Conservation (phyloP, 2,329 filamentous ascomycete genomes). For the Fusarium algeriense region DNA sequence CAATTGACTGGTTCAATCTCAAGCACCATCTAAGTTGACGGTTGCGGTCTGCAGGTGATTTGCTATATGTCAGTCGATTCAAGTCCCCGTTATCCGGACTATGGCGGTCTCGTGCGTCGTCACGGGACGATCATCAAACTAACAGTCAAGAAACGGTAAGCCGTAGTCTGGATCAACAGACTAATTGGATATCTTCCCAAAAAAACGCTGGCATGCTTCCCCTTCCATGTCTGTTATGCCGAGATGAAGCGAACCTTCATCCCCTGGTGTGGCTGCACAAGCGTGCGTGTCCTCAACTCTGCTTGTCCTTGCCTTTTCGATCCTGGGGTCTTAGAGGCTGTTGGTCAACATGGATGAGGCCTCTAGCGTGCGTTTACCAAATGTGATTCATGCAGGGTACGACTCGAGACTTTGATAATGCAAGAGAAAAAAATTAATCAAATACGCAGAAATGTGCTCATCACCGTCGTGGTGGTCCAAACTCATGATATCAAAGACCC, state of each 20-base stretch:
- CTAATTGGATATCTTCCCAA: conserved; percentile 4
- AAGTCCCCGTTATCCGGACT: neutral
- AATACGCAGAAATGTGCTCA: conserved; percentile 23
- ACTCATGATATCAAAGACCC: conserved; percentile 7
- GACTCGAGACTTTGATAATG: conserved; percentile 34
- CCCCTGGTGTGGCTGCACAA: conserved; percentile 28
- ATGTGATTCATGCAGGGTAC: conserved; percentile 47
- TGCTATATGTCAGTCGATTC: conserved; percentile 14
- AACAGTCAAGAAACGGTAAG: conserved; percentile 17
- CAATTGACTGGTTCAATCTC: conserved; percentile 14
- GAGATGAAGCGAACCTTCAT: conserved; percentile 35
- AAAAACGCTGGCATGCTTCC: neutral
- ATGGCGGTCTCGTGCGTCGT: conserved; percentile 42
- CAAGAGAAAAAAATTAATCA: neutral
- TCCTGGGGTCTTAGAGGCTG: neutral
- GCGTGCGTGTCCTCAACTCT: conserved; percentile 10
- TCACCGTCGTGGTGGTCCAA: neutral
- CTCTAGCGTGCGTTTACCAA: conserved; percentile 15
- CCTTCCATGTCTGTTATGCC: conserved; percentile 31
- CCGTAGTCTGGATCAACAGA: conserved; percentile 2
- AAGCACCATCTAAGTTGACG: conserved; percentile 32
- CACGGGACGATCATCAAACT: conserved; percentile 32
- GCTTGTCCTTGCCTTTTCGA: conserved; percentile 18
- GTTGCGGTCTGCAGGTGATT: conserved; percentile 43
- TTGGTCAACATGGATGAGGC: conserved; percentile 18